Evolutionary conservation across 23 red algal species (phyloP).

Genomic region (Agarophyton chilense): DNA sequence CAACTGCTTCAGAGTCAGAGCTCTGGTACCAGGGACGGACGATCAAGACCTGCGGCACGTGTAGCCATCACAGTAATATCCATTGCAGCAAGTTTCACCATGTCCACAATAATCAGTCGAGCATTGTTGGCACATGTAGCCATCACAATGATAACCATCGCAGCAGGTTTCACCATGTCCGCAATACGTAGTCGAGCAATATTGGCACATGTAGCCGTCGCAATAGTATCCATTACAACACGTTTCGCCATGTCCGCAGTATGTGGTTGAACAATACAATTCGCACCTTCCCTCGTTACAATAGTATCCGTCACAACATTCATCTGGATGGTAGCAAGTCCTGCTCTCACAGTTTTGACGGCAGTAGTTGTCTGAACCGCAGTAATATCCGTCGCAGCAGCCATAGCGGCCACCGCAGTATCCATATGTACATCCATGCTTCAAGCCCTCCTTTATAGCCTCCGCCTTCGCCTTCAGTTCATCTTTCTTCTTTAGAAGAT

Average conservation of each 20-base stretch:
- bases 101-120: neutral
- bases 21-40: too few relatives aligned
- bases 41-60: neutral
- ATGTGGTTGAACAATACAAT: neutral
- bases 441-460: neutral
- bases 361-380: neutral
- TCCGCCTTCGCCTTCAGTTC: neutral
- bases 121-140: neutral
- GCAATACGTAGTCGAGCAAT: neutral
- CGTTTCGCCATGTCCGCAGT: neutral
- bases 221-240: neutral
- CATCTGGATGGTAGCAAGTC: neutral
- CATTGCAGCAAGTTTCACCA: neutral
- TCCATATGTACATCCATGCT: neutral
- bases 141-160: neutral
- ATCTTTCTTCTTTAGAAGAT: neutral
- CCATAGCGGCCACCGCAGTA: neutral
- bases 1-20: too few relatives aligned
- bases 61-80: neutral
- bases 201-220: neutral
- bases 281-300: neutral
- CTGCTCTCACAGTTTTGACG: neutral
- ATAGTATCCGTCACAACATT: neutral
- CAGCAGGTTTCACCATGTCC: neutral
- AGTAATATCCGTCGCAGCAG: neutral